Evolutionary conservation across 371 early-diverging fungal genomes (phyloP).

Genomic region (Gilbertella persicaria): DNA sequence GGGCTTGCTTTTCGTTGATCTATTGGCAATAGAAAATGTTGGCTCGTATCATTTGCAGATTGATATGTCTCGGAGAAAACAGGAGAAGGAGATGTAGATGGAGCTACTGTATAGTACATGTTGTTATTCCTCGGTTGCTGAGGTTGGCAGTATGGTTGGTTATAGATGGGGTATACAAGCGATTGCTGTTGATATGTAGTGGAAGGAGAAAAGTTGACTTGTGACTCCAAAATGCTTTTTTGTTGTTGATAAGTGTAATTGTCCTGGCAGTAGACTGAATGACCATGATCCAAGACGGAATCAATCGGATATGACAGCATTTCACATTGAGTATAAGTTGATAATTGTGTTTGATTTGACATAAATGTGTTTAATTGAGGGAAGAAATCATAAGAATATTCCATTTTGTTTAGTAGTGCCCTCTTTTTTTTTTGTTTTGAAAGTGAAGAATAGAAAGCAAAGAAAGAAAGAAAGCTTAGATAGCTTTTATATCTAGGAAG

Average conservation of each 20-base stretch:
- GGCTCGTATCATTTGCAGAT: too few species aligned
- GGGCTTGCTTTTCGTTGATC: neutral
- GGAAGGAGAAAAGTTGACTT: neutral
- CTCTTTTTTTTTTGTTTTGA: too few species aligned
- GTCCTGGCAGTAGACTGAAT: neutral
- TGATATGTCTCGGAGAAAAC: too few species aligned
- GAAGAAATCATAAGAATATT: neutral
- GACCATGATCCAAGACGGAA: neutral
- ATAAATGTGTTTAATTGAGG: neutral
- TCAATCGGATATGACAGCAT: neutral
- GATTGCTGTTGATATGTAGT: neutral
- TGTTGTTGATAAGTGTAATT: neutral
- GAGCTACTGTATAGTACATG: neutral
- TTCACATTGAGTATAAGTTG: neutral
- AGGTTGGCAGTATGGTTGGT: neutral
- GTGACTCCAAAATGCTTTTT: neutral
- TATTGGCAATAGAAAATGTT: too few species aligned
- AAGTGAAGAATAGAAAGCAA: too few species aligned
- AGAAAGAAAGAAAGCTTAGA: too few species aligned
- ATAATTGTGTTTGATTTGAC: neutral
- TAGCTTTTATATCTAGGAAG: too few species aligned
- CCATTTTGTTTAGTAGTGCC: too few species aligned
- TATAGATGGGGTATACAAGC: neutral
- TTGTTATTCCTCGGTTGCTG: neutral
- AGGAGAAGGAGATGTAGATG: too few species aligned